Conservation (phyloP, 78 protist genomes). For the Cyanophora paradoxa region DNA sequence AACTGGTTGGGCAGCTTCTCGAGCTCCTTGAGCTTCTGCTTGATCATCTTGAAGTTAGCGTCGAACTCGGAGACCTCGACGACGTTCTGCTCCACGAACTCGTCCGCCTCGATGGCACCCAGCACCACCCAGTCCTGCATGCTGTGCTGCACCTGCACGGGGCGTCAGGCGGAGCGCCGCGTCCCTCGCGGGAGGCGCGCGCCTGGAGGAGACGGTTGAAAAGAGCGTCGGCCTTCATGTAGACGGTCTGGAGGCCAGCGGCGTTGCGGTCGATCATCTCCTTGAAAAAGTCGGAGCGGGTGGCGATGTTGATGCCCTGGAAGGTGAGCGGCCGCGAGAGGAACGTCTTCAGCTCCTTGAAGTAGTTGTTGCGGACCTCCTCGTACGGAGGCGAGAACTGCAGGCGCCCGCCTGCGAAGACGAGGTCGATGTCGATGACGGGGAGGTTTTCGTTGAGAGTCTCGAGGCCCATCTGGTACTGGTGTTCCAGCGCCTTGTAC, state of each 20-base stretch:
- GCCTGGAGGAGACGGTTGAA: slow-evolving; percentile 17
- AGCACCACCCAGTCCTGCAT: slow-evolving; percentile 46
- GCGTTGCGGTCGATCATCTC: slow-evolving; percentile 47
- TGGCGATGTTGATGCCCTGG: slow-evolving; percentile 39
- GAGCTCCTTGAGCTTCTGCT: slow-evolving; percentile 29
- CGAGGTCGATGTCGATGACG: slow-evolving; percentile 2
- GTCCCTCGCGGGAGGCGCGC: too few species aligned
- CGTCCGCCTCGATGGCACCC: slow-evolving; percentile 25
- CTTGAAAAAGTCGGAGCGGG: slow-evolving; percentile 25
- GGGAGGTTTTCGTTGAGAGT: slow-evolving; percentile 46
- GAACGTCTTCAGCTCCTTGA: slow-evolving; percentile 40
- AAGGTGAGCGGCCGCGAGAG: slow-evolving; percentile 47
- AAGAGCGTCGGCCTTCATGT: slow-evolving; percentile 36
- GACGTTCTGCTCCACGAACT: slow-evolving; percentile 10
- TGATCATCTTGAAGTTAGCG: slow-evolving; percentile 45
- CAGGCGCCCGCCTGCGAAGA: slow-evolving; percentile 25
- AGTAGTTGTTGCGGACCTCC: slow-evolving; percentile 51
- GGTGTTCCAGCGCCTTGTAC: slow-evolving; percentile 60
- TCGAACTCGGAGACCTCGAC: slow-evolving; percentile 42
- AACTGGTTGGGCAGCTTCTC: slow-evolving; percentile 36
- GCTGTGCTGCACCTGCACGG: slow-evolving; percentile 1
- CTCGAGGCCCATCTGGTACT: slow-evolving; percentile 63
- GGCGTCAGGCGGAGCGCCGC: too few species aligned
- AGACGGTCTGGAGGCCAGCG: slow-evolving; percentile 22
- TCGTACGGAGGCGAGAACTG: slow-evolving; percentile 57